Evolutionary conservation across 768 basidiomycete species (phyloP), one percentile per base, ranked within the genome.

Genomic region (Trametes gibbosa): DNA sequence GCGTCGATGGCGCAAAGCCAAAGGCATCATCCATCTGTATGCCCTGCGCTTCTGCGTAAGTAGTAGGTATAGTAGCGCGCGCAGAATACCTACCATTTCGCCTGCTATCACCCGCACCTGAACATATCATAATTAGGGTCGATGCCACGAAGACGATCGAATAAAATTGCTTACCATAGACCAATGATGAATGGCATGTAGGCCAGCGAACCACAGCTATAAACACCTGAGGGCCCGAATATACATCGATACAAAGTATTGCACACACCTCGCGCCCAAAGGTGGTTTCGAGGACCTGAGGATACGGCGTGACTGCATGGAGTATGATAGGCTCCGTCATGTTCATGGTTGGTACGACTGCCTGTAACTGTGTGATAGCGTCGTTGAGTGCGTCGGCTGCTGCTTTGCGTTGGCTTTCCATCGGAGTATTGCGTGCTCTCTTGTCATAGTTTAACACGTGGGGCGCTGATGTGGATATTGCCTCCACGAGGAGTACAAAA

Each of bases 111-210:
- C 87, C 51, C 92, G 87, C 53, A 94, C 80, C 90, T 92, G 58
- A 16, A 35, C 5, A 14, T 19, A 58, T 7, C 13, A 27, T 27
- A n/a, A 19, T 48, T 21, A 21, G 47, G 42, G 53, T 65, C 43
- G 40, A 56, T 29, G 50, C 52, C n/a, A 10, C 23, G 41, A 14
- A 41, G 40, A 19, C 37, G 27, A 37, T 42, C 39, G 59, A 40
- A 56, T 17, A 14, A 4, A 5, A 14, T 14, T 17, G 65, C 81
- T 64, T 69, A 90, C 89, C 88, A 92, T 92, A 19, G 90, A 91
- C 90, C 90, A 94, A 69, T 94, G 92, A 72, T 94, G 92, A 24
- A 94, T 87, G 42, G 91, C 91, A 67, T 94, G 92, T 32, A 94
- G 73, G 23, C 80, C 84, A n/a, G 84, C 82, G 70, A 94, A 94